phyloP scores from a whole-genome alignment of 108 stramenopile genomes.

The Schizochytrium sp. region DNA sequence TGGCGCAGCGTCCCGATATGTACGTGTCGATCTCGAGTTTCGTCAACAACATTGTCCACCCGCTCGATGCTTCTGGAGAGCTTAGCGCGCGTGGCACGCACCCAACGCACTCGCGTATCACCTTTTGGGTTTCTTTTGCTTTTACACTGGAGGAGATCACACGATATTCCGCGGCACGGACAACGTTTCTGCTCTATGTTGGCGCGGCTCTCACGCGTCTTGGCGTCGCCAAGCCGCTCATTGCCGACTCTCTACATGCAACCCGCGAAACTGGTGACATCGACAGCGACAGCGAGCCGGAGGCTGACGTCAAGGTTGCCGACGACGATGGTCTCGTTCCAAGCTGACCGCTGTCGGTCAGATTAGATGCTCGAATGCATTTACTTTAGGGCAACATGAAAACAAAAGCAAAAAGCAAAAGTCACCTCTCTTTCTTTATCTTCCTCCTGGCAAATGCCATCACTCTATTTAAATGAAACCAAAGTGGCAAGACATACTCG shows the following conservation, averaged over 20 bases:
- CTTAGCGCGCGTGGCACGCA: background rate
- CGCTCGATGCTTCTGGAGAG: background rate
- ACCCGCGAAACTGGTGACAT: no score
- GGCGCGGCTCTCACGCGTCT: background rate
- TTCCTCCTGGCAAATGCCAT: no score
- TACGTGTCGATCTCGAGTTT: background rate
- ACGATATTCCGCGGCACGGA: background rate
- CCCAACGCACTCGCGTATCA: background rate
- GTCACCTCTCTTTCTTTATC: no score
- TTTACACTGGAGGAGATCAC: background rate
- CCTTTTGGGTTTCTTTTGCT: background rate
- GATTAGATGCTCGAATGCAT: no score
- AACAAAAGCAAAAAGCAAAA: no score
- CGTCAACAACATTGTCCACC: background rate
- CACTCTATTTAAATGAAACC: no score
- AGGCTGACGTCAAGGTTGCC: no score
- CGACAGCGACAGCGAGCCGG: no score
- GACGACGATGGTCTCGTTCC: no score
- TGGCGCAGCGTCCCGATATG: background rate
- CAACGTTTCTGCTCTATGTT: background rate
- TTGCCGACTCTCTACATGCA: background rate
- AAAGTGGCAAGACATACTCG: no score
- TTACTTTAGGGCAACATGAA: no score
- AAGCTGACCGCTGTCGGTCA: no score
- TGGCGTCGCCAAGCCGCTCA: background rate